Conservation (phyloP, 129 eudicot genomes). For the Ambrosia artemisiifolia region DNA sequence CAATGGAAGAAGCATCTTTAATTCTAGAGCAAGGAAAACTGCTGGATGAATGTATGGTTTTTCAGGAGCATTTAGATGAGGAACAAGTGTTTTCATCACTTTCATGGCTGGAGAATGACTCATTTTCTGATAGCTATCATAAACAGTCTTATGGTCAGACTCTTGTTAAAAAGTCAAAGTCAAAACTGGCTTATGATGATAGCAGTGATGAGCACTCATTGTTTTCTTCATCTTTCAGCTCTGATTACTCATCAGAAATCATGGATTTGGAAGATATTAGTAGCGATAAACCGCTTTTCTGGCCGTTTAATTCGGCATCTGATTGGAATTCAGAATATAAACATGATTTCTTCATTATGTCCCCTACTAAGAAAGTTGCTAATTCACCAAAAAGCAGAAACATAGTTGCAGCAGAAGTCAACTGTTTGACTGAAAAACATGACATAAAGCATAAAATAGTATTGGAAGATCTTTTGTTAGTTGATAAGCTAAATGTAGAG, state of each 20-base stretch:
- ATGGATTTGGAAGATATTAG: constrained; percentile 38
- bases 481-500: constrained; percentile 19
- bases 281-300: constrained; percentile 44
- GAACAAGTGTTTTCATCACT: constrained; percentile 40
- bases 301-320: constrained; percentile 39
- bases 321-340: constrained; percentile 38
- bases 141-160: background rate
- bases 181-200: constrained; percentile 18
- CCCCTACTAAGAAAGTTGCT: constrained; percentile 40
- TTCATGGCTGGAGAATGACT: constrained; percentile 31
- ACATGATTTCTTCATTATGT: constrained; percentile 40
- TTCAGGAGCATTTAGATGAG: constrained; percentile 24
- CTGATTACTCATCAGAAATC: constrained; percentile 27
- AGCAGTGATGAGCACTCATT: constrained; percentile 21
- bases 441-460: constrained; percentile 5
- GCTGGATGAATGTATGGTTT: background rate
- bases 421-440: constrained; percentile 1
- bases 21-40: constrained; percentile 25
- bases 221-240: constrained; percentile 25
- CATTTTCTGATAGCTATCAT: background rate
- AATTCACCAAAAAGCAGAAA: background rate
- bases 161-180: constrained; percentile 14
- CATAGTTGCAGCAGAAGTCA: constrained; percentile 4
- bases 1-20: constrained; percentile 44
- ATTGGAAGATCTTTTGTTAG: constrained; percentile 31